Percentiles rank a stretch among this genome's conserved stretches.
Evolutionary conservation across 805 yeast genomes (phyloP).

Genomic region (Yarrowia deformans): DNA sequence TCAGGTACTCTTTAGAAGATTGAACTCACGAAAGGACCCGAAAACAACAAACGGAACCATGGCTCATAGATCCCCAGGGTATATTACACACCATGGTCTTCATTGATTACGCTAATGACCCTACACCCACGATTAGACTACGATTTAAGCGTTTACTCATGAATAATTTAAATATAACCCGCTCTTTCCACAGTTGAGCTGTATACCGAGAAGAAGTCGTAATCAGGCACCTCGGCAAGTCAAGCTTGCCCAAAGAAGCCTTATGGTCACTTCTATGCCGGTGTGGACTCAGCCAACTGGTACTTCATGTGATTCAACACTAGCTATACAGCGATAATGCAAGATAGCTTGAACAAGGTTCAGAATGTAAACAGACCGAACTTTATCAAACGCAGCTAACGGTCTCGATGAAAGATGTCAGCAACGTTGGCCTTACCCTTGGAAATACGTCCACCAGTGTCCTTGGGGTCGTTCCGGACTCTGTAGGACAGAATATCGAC

Average conservation of each 20-base stretch:
- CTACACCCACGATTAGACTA: background rate
- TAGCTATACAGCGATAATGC: slow-evolving; percentile 37
- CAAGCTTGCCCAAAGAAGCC: background rate
- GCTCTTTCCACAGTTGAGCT: background rate
- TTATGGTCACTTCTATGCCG: background rate
- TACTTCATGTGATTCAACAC: background rate
- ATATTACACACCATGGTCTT: no score
- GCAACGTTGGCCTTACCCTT: slow-evolving; percentile 32
- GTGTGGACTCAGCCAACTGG: background rate
- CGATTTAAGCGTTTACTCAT: background rate
- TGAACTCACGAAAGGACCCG: background rate
- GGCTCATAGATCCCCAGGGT: no score
- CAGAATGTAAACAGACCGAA: slow-evolving; percentile 16
- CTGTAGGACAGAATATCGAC: slow-evolving; percentile 33
- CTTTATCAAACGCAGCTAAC: slow-evolving; percentile 11
- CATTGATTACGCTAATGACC: no score
- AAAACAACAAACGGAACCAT: background rate
- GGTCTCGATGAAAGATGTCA: slow-evolving; percentile 34
- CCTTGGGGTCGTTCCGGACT: slow-evolving; percentile 28
- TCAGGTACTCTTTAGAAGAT: no score
- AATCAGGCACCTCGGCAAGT: no score
- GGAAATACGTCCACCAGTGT: slow-evolving; percentile 26
- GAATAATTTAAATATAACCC: background rate
- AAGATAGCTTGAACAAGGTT: slow-evolving; percentile 28
- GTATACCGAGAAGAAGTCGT: no score